Base-by-base conservation (phyloP, 2,329 filamentous ascomycete species). In the Arthroderma sp. region DNA sequence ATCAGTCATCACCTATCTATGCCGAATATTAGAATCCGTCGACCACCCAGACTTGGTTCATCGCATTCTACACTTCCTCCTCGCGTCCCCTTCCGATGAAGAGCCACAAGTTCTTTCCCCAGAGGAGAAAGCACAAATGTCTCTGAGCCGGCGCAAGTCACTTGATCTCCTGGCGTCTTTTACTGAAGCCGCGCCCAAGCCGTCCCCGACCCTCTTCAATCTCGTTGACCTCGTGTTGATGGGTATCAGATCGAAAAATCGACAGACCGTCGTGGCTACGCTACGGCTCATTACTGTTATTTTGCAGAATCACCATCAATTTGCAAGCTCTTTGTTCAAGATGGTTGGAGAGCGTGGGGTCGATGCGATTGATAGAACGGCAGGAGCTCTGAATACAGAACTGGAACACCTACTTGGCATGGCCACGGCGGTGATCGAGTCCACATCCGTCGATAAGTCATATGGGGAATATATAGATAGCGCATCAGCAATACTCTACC, bases 1-100 rank as follows among this genome's bases (percentile, higher is more conserved):
- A 22, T 91, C 91, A 3, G 91, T 98, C 8, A 72, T 96, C 50
- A 95, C 88, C 1, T 96, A 98, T 61, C 72, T 98, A 32, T 82
- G 84, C 47, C 82, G 85, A 36, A 94, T 96, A 45, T 73, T 98
- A 4, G 88, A 95, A 60, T 83, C 85, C 0, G 72, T 98, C 9
- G 86, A 95, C 50, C 87, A 96, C 59, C 85, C 86, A 5, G 88
- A 96, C 57, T 82, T 98, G 69, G 85, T 95, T 47, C 85, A 94
- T 53, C 81, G 94, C 48, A 91, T 96, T 43, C 74, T 98, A 4
- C 84, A 88, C 52, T 98, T 96, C 60, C 75, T 98, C 1, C 72
- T 98, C 29, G 89, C 85, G 10, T 74, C 94, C 6, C 82, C 84
- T 1, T 58, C 60, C 2, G 50, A 52, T 31, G 42, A 44, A 5